Evolutionary conservation across 345 rosid genomes (phyloP), one percentile per base, ranked within the genome.

Genomic region (Sapria himalayana): DNA sequence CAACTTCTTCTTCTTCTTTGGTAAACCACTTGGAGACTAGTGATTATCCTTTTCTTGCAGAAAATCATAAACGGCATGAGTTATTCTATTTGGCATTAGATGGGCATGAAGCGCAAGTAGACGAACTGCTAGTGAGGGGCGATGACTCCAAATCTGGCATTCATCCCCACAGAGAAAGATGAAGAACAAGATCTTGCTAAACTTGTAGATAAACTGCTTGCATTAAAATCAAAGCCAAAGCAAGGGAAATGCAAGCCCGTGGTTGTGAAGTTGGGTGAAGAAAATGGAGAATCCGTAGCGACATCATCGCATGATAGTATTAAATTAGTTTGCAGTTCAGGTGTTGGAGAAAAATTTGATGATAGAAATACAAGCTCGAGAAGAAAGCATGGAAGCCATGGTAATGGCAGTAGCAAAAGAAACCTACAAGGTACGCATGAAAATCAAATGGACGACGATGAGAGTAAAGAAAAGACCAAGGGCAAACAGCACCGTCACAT

Each of bases 31-130:
- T 22, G 35, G 54, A 45, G 37, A 56, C 41, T 51, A 71, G 60
- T 54, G 43, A 40, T 53, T 58, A 66, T 42, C 36, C 92, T 34
- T 59, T 77, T 56, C 77, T 91, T 21, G 73, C 72, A 0, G 92
- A 84, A 62, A 95, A 84, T 54, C 81, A 93, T 25, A 79, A 74
- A 66, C 77, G 76, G 19, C 89, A 84, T 55, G 93, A 73, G 20
- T 48, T 84, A 31, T 89, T 72, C 52, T 82, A 89, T 50, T 86
- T 89, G 29, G 52, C 93, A 41, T 65, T 68, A 15, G 76, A 74
- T 57, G 68, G 62, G 53, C 56, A 47, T 39, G 82, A 57, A 45
- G 56, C 34, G 41, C 49, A 22, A 8, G 41, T 50, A 25, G 59
- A 56, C 59, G 86, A 80, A 43, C 80, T 76, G 57, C 93, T 95